These are phyloP conservation scores for Rhytidiadelphus loreus DNA, from an alignment of 225 moss, liverwort and hornwort genomes.

Conservation along the genomic window DNA sequence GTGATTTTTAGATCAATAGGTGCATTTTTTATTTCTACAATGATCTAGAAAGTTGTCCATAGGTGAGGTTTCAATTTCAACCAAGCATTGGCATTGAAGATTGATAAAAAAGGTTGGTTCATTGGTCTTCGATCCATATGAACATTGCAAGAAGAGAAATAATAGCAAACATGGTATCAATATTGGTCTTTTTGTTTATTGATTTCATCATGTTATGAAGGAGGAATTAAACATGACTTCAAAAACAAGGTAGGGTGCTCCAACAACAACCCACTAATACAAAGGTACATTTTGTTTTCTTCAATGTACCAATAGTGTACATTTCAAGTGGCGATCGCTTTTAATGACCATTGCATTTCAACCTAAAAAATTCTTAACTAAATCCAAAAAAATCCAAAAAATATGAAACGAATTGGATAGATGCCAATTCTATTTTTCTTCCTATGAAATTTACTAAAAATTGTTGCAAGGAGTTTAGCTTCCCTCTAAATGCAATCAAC, in stretches of 20 bases:
- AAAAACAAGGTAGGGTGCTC: background rate
- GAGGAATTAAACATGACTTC: background rate
- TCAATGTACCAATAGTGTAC: background rate
- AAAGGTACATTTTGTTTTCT: background rate
- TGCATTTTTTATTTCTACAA: background rate
- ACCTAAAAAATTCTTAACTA: background rate
- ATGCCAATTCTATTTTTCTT: too few species aligned
- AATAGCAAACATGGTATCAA: background rate
- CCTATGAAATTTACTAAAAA: too few species aligned
- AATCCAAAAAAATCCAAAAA: background rate
- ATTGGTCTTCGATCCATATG: background rate
- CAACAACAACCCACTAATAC: background rate
- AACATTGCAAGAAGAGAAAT: background rate
- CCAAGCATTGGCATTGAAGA: background rate
- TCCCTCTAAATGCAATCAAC: rapidly evolving
- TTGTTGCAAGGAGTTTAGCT: background rate
- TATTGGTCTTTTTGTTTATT: background rate
- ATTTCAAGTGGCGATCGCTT: rapidly evolving
- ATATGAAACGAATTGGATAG: background rate
- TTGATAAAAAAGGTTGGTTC: background rate
- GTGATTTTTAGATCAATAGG: background rate
- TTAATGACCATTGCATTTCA: background rate
- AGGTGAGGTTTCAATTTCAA: background rate
- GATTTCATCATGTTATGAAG: background rate
- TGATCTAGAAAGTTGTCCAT: background rate